Conservation (phyloP, 768 basidiomycete genomes). For the Boletellus sp. region DNA sequence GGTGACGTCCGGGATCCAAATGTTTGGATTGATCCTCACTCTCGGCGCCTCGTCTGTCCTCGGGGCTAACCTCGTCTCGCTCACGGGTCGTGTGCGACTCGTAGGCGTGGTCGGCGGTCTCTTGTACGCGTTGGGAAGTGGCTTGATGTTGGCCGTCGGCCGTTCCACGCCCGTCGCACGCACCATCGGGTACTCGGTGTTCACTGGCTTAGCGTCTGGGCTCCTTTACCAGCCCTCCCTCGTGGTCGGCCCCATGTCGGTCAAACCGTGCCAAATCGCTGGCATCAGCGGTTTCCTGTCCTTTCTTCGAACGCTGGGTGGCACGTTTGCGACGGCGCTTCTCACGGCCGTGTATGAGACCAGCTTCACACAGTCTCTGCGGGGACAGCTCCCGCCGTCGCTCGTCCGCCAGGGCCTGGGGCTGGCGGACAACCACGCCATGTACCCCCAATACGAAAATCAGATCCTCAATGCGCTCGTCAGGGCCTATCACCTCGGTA, state of each 20-base stretch:
- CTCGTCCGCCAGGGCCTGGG: constrained; percentile 31
- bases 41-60: constrained; percentile 34
- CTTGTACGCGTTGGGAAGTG: constrained; percentile 33
- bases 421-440: constrained; percentile 28
- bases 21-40: constrained; percentile 34
- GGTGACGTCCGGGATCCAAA: constrained; percentile 33
- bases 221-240: constrained; percentile 35
- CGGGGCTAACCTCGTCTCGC: constrained; percentile 33
- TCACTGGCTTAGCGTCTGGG: constrained; percentile 31
- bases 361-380: constrained; percentile 28
- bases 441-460: constrained; percentile 33
- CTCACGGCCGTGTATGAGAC: constrained; percentile 34
- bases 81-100: constrained; percentile 31
- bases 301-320: constrained; percentile 33
- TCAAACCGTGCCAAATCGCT: constrained; percentile 31
- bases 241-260: constrained; percentile 35
- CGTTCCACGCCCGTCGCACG: constrained; percentile 25
- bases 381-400: constrained; percentile 25
- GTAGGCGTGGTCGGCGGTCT: constrained; percentile 29
- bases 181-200: constrained; percentile 30
- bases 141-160: constrained; percentile 32
- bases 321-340: constrained; percentile 35
- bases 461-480: constrained; percentile 32
- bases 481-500: constrained; percentile 33
- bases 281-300: constrained; percentile 36